Base-by-base conservation (phyloP, 495 filamentous ascomycete species). In the Podospora tetraspora region DNA sequence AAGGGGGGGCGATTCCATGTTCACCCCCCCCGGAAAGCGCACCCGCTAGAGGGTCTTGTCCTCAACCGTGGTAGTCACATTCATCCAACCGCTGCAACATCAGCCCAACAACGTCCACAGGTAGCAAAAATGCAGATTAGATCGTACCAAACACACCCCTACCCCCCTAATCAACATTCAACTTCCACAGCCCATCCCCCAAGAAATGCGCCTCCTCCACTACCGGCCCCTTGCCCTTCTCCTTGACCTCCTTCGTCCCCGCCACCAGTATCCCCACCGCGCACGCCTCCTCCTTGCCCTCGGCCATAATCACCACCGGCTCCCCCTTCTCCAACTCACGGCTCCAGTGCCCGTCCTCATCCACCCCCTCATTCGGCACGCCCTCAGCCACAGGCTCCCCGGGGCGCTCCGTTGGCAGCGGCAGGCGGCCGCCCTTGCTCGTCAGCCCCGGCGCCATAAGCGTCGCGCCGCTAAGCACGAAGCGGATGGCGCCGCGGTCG, bases 371-470 rank as follows among this genome's bases (percentile, higher is more conserved):
- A 70, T 72, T 80, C 69, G 74, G 78, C 66, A 79, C 78, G 29
- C 77, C 81, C 66, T 82, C 81, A n/a, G 69, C 79, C 0, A 75
- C 71, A 23, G 67, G 68, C 57, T 70, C 69, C 21, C 70, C 68
- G 9, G 62, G 67, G 16, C 59, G 57, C 11, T 72, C 69, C 30
- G 68, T 86, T 83, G 30, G 81, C 75, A 62, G 80, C 83, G 29
- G 95, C 71, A 99, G 77, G 32, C 88, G 73, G 0, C 95, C 95
- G 1, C 96, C 95, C 0, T 88, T 76, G 10, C 86, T 90, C 9
- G 95, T 99, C 68, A 98, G 76, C 0, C 95, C 95, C 0, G 95
- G 95, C 13, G 91, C 93, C 95, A 99, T 99, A 58, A 99, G 88
- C 64, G 94, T 90, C 0, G 95, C 95, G 24, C 95, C 95, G 3